Conservation (phyloP, 2,329 filamentous ascomycete species). For the Ilyonectria robusta region DNA sequence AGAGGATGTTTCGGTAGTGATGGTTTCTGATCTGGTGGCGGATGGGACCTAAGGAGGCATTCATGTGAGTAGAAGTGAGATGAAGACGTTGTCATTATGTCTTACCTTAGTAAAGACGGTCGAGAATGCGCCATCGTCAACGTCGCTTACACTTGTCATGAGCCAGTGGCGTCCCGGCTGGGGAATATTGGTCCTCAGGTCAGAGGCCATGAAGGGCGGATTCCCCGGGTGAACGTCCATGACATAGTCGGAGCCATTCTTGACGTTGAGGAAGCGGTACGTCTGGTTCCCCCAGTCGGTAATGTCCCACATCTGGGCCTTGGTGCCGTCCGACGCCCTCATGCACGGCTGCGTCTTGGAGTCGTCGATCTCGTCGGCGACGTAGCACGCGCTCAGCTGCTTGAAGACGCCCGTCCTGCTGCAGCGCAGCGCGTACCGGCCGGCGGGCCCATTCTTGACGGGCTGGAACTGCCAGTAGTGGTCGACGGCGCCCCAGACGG, state of each 20-base stretch:
- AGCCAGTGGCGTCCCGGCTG: constrained; percentile 54
- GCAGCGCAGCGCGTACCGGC: constrained; percentile 52
- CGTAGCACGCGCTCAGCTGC: constrained; percentile 51
- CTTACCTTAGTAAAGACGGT: constrained; percentile 51
- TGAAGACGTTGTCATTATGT: neutral
- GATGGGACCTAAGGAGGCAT: constrained; percentile 9
- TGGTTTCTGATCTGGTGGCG: constrained; percentile 20
- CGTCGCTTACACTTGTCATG: constrained; percentile 48
- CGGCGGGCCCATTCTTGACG: constrained; percentile 36
- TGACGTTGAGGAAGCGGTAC: constrained; percentile 50
- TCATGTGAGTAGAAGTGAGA: neutral
- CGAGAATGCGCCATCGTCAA: constrained; percentile 52
- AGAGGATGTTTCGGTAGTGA: constrained; percentile 18
- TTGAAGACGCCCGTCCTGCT: constrained; percentile 45
- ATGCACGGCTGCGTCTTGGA: constrained; percentile 51
- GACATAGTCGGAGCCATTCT: constrained; percentile 51
- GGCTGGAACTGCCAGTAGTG: constrained; percentile 51
- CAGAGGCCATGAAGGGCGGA: constrained; percentile 50
- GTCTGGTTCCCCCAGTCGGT: constrained; percentile 48
- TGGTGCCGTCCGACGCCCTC: constrained; percentile 40
- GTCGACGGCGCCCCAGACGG: constrained; percentile 35
- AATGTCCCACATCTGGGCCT: constrained; percentile 54
- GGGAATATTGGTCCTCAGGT: constrained; percentile 39
- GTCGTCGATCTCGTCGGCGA: constrained; percentile 40
- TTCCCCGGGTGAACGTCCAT: constrained; percentile 52